A percentile compares a stretch with the other conserved stretches of the same genome.
Evolutionary conservation across 2,329 filamentous ascomycete species (phyloP).

Genomic region (Sporothrix dimorphospora): DNA sequence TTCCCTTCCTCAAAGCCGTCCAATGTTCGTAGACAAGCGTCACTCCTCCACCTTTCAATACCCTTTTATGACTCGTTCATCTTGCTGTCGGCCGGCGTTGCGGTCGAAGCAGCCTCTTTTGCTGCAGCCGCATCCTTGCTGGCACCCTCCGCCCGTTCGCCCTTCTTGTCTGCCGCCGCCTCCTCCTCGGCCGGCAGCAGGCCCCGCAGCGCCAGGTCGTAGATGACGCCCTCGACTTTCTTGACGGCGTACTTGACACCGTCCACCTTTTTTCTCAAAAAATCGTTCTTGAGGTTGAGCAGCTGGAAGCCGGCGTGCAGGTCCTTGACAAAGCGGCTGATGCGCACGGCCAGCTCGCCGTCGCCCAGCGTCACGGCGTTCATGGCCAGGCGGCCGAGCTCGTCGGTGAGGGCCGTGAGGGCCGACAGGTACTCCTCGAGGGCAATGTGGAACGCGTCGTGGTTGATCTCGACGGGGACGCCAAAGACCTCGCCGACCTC

Average conservation of each 20-base stretch:
- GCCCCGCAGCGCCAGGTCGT: conserved; percentile 87
- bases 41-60: too few relatives aligned
- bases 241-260: conserved; percentile 97
- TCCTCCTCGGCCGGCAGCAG: conserved; percentile 61
- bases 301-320: conserved; percentile 95
- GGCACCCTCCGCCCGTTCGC: not conserved
- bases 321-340: conserved; percentile 92
- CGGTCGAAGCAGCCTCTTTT: not conserved
- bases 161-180: conserved; percentile 35
- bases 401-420: conserved; percentile 84
- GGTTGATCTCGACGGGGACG: conserved; percentile 88
- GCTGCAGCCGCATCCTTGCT: not conserved
- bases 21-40: not conserved
- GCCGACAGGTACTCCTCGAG: conserved; percentile 96
- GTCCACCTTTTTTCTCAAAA: conserved; percentile 82
- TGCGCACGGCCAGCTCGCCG: conserved; percentile 80
- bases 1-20: not conserved
- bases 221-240: conserved; percentile 97
- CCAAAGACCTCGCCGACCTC: conserved; percentile 79
- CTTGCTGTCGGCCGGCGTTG: conserved; percentile 26
- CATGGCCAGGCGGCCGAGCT: conserved; percentile 86
- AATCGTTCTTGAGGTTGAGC: conserved; percentile 96
- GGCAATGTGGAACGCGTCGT: conserved; percentile 89
- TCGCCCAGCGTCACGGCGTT: conserved; percentile 94
- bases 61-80: conserved; percentile 28